These are phyloP conservation scores for Debaryomyces sp. DNA, from an alignment of 1,139 yeast genomes.

Conservation along the genomic window DNA sequence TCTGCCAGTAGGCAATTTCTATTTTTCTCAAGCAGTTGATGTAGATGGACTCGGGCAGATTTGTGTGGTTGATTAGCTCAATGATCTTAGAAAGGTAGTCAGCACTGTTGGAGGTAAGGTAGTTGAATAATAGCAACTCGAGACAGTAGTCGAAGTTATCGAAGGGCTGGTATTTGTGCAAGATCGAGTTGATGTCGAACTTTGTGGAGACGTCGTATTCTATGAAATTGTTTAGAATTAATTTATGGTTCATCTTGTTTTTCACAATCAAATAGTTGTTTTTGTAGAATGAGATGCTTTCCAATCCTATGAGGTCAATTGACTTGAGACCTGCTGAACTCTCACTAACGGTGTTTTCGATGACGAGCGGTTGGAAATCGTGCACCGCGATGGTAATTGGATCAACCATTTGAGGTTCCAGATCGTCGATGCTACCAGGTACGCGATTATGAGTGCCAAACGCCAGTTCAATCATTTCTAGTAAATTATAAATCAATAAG, in stretches of 20 bases:
- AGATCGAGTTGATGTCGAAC: slow-evolving; percentile 18
- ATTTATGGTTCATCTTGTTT: slow-evolving; percentile 31
- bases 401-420: slow-evolving; percentile 17
- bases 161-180: slow-evolving; percentile 31
- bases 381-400: slow-evolving; percentile 34
- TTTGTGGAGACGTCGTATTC: slow-evolving; percentile 39
- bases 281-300: slow-evolving; percentile 26
- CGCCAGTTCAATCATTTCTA: slow-evolving; percentile 31
- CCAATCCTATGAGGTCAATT: slow-evolving; percentile 39
- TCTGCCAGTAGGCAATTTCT: slow-evolving; percentile 44
- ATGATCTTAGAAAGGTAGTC: slow-evolving; percentile 26
- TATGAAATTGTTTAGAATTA: slow-evolving; percentile 41
- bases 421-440: slow-evolving; percentile 27
- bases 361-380: slow-evolving; percentile 34
- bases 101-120: slow-evolving; percentile 24
- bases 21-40: slow-evolving; percentile 49
- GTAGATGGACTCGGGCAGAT: slow-evolving; percentile 34
- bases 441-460: slow-evolving; percentile 20
- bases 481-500: slow-evolving; percentile 33
- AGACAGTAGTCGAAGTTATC: slow-evolving; percentile 41
- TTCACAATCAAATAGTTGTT: slow-evolving; percentile 21
- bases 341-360: slow-evolving; percentile 16
- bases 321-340: slow-evolving; percentile 7
- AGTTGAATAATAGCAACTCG: slow-evolving; percentile 42
- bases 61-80: slow-evolving; percentile 31